These are phyloP conservation scores for Chrysosphaeria jannelii DNA, from an alignment of 2,329 filamentous ascomycete species.

Conservation along the genomic window DNA sequence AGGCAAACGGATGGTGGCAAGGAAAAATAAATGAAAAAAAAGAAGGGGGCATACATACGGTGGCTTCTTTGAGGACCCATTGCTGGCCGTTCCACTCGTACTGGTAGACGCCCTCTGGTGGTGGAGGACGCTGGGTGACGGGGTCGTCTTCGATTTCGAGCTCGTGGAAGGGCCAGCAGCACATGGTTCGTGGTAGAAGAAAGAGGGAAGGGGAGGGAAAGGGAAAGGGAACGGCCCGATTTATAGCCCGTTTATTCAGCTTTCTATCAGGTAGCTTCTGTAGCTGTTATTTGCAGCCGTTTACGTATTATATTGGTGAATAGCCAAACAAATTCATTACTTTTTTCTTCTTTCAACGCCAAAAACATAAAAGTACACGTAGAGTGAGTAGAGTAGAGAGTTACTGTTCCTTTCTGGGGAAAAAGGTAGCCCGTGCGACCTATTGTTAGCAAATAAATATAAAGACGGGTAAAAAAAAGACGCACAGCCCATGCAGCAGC, in stretches of 20 bases:
- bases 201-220: background rate
- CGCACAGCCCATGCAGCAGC: conserved; percentile 79
- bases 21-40: background rate
- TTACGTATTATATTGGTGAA: too few species aligned
- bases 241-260: too few species aligned
- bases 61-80: conserved; percentile 10
- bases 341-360: too few species aligned
- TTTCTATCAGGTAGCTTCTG: too few species aligned
- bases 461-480: conserved; percentile 8
- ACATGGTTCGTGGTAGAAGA: conserved; percentile 12
- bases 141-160: conserved; percentile 6
- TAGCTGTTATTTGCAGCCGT: too few species aligned
- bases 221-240: too few species aligned
- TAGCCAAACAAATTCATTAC: too few species aligned
- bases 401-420: too few species aligned
- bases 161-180: conserved; percentile 14
- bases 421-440: too few species aligned
- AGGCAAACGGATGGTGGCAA: background rate
- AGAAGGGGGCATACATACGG: conserved; percentile 8
- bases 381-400: too few species aligned
- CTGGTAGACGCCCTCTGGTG: conserved; percentile 7
- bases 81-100: conserved; percentile 12
- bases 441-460: too few species aligned
- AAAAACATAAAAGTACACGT: too few species aligned
- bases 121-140: background rate